Base-by-base conservation (phyloP, 176 grass and related monocot species). In the Cenchrus fungigraminus region DNA sequence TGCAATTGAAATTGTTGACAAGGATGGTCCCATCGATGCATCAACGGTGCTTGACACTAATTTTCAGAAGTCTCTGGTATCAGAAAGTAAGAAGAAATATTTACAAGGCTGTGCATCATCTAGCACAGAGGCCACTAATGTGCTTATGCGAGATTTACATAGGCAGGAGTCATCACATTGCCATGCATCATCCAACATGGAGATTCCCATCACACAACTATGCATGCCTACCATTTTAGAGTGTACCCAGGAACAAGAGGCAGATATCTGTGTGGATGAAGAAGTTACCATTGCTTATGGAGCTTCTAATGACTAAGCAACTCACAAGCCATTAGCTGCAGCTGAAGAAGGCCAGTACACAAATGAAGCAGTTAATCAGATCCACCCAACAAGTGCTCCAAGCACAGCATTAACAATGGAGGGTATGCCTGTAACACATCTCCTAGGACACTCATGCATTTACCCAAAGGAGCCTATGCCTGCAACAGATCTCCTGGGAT, bases 381-480 rank as follows among this genome's bases (percentile, higher is more conserved):
- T 61, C 16, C 74, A 83, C 3, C 45, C 19, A 49, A 88, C 67
- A 88, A 62, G 46, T 86, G 55, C 77, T 77, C 50, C 76, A 51
- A 58, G 43, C 34, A 44, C 81, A 78, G 16, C 56, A 29, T 85
- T 45, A 84, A 75, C 80, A 73, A 67, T 81, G 45, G 86, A 82
- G 61, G 74, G 56, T 70, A 87, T 98, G 79, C 82, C 88, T 45
- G 84, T 84, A 7, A 84, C 87, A 31, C 81, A 91, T 86, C 90
- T 94, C 65, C 85, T 94, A 71, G 88, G 85, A 72, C 31, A 32
- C 31, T 32, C 31, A 32, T 32, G 31, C 31, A 32, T 32, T 32
- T 32, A 32, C 31, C 31, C 31, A 32, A 32, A 32, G 31, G 31
- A 32, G 31, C 31, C 31, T 32, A 32, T 32, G 31, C 31, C 31